Base-by-base conservation (phyloP, 345 rosid genomes). In the Ceriops tagal region DNA sequence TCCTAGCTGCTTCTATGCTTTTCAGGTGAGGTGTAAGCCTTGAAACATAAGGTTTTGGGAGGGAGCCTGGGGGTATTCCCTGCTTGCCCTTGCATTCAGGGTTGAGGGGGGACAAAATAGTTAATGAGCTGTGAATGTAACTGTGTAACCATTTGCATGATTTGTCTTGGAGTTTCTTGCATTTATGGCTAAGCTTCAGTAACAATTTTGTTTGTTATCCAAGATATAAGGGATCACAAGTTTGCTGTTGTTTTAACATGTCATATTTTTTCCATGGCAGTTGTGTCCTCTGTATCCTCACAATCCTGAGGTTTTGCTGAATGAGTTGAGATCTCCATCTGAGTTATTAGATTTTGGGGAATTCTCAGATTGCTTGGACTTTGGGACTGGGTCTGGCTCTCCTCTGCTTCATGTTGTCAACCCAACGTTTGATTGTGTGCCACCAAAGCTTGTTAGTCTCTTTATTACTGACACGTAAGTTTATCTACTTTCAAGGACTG, bases 401-500 rank as follows among this genome's bases (percentile, higher is more conserved):
- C 92, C 90, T 31, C 93, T 83, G 73, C 92, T 96, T 78, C 96
- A 87, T 73, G 92, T 96, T 72, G 91, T 96, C 72, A 96, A 96
- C 74, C 99, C 98, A 74, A 80, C 90, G 28, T 96, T 96, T 67
- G 97, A 92, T 80, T 96, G 88, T 77, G 96, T 96, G 58, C 99
- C 99, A 37, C 97, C 98, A 22, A 86, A 84, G 84, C 97, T 90
- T 77, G 97, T 96, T 78, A 96, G 97, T 74, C 90, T 92, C 73
- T 96, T 92, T 68, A 90, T 96, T 53, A 96, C 99, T 65, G 99
- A 92, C 71, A 96, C 91, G 97, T 92, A 87, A 90, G 98, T 84
- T 70, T 34, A 32, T 43, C 71, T 62, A 28, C 72, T 30, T 47
- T 72, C 49, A 26, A 32, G 32, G 64, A 62, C 21, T 72, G 51